phyloP scores from a whole-genome alignment of 805 yeast genomes.

The Lipomyces sp. region DNA sequence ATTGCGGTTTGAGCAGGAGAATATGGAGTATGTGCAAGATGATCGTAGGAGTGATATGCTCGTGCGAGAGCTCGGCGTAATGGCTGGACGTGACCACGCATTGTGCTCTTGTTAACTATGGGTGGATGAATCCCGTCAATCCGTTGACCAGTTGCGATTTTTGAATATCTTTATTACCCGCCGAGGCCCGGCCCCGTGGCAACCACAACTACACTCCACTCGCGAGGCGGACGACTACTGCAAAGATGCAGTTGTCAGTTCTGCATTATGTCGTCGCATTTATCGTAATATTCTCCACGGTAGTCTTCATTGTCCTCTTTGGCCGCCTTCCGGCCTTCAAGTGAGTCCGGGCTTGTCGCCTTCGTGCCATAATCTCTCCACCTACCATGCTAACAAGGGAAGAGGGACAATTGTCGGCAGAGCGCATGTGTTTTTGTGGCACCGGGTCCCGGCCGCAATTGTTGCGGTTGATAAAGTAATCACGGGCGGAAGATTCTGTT shows the following conservation, averaged over 20 bases:
- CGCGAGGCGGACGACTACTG: no score
- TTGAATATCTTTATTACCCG: no score
- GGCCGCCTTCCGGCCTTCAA: slow-evolving; percentile 39
- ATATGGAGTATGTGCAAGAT: slow-evolving; percentile 30
- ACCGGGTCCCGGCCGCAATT: slow-evolving; percentile 21
- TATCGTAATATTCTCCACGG: slow-evolving; percentile 31
- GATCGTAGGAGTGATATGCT: slow-evolving; percentile 37
- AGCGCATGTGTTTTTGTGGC: slow-evolving; percentile 28
- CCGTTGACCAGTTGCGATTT: no score
- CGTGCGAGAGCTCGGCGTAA: background rate
- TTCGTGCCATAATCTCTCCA: background rate
- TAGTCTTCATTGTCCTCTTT: slow-evolving; percentile 36
- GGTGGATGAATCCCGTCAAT: no score
- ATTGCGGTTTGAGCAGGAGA: slow-evolving; percentile 42
- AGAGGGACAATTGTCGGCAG: slow-evolving; percentile 32
- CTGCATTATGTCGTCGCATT: slow-evolving; percentile 29
- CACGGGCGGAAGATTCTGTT: slow-evolving; percentile 24
- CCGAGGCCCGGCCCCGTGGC: no score
- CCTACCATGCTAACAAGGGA: background rate
- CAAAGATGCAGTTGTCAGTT: slow-evolving; percentile 3
- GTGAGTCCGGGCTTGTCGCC: slow-evolving; percentile 13
- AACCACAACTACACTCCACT: no score
- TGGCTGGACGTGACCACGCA: no score
- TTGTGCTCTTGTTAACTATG: no score
- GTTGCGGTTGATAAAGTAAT: slow-evolving; percentile 20